Base-by-base conservation (phyloP, 805 yeast species). In the Candida manassasensis region DNA sequence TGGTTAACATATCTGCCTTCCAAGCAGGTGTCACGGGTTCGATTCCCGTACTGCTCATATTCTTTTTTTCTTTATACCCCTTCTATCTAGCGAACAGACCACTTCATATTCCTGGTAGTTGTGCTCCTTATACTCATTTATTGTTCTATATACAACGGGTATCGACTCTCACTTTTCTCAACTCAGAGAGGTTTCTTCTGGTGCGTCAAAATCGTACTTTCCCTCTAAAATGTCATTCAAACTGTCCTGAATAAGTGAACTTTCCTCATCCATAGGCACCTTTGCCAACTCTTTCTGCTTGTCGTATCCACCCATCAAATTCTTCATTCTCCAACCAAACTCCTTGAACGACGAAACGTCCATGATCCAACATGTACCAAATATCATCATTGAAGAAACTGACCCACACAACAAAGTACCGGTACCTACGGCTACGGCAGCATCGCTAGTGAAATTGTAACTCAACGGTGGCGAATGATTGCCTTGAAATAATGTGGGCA, bases 1-100 rank as follows among this genome's bases (percentile, higher is more conserved):
- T 79, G 89, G 90, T 78, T 79, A 82, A 78, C 85, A 82, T 81
- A 69, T 78, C 76, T 78, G 87, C 88, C 88, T 82, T 83, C 89
- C 89, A 82, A 83, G 89, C 87, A 78, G 77, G 81, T 69, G 89
- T 77, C 86, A 80, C 75, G 89, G 88, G 90, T 82, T 82, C 90
- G 88, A 82, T 79, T 82, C 90, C 83, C 87, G 82, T 78, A 79
- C 80, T 81, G 78, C 79, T 80, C 86, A 78, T 45, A 47, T 50
- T 57, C 58, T 61, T 59, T 52, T 44, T 31, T 27, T 29, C 34
- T 19, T 18, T 25, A 21, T 11, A 8, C n/a, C n/a, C n/a, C n/a
- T 36, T n/a, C n/a, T n/a, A n/a, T n/a, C n/a, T n/a, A n/a, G n/a
- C n/a, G n/a, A n/a, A n/a, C n/a, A n/a, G n/a, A n/a, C n/a, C n/a